Percentiles rank a stretch among this genome's conserved stretches.
phyloP scores from a whole-genome alignment of 805 yeast genomes.

The Metschnikowia noctiluminum region DNA sequence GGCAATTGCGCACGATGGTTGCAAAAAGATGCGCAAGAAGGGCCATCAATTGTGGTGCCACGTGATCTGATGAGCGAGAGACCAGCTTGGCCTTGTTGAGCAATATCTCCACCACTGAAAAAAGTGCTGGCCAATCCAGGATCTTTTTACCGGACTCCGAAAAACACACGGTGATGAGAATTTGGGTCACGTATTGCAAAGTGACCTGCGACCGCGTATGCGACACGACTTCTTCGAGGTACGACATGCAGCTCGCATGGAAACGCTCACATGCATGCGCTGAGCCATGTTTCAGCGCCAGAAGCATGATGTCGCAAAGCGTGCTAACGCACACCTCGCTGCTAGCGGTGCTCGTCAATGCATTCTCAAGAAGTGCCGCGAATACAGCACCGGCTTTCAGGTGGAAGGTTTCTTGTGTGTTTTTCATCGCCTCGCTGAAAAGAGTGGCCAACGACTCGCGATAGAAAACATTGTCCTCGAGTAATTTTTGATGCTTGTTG shows the following conservation, averaged over 20 bases:
- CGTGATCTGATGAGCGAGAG: constrained; percentile 1
- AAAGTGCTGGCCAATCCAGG: constrained; percentile 45
- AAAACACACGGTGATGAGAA: constrained; percentile 50
- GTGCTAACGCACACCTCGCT: constrained; percentile 22
- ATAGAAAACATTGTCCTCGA: constrained; percentile 44
- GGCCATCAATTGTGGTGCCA: constrained; percentile 15
- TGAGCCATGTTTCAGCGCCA: constrained; percentile 51
- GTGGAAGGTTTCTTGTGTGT: constrained; percentile 70
- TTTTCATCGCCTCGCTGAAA: constrained; percentile 69
- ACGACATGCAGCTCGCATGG: constrained; percentile 31
- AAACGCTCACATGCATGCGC: constrained; percentile 44
- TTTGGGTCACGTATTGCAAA: constrained; percentile 26
- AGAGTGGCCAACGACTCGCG: constrained; percentile 57
- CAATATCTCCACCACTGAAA: constrained; percentile 21
- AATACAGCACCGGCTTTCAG: constrained; percentile 61
- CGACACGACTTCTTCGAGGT: constrained; percentile 17
- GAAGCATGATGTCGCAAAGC: constrained; percentile 57
- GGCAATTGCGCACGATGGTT: constrained; percentile 54
- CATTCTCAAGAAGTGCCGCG: constrained; percentile 38
- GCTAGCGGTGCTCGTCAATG: constrained; percentile 11
- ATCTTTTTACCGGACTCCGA: constrained; percentile 71
- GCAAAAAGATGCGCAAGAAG: constrained; percentile 45
- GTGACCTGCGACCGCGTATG: background rate
- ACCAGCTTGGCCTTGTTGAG: constrained; percentile 16
- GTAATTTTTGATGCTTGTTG: constrained; percentile 27